A percentile compares a stretch with the other conserved stretches of the same genome.
phyloP scores from a whole-genome alignment of 805 yeast genomes.

The Maudiozyma bulderi region DNA sequence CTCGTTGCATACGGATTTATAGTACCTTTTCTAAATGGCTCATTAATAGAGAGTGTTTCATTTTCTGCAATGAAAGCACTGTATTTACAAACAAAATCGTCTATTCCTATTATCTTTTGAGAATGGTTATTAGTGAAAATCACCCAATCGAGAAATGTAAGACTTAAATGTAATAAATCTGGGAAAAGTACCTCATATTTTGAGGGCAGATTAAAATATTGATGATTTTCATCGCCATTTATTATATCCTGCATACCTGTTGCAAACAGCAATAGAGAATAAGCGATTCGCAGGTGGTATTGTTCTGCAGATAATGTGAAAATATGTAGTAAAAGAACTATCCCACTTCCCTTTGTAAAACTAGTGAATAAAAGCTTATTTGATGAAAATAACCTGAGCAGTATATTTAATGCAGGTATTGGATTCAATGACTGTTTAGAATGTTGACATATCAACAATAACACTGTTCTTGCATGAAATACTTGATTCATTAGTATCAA shows the following conservation, averaged over 20 bases:
- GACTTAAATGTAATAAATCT: slow-evolving; percentile 33
- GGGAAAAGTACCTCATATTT: neutral
- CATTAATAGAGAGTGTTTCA: neutral
- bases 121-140: neutral
- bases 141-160: slow-evolving; percentile 31
- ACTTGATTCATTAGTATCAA: slow-evolving; percentile 37
- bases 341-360: slow-evolving; percentile 41
- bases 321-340: slow-evolving; percentile 37
- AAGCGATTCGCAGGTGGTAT: slow-evolving; percentile 35
- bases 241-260: slow-evolving; percentile 5
- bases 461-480: slow-evolving; percentile 58
- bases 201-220: neutral
- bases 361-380: slow-evolving; percentile 39
- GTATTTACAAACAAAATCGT: neutral
- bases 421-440: slow-evolving; percentile 17
- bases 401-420: slow-evolving; percentile 30
- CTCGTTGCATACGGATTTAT: neutral
- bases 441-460: slow-evolving; percentile 36
- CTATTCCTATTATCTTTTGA: neutral
- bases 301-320: slow-evolving; percentile 28
- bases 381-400: slow-evolving; percentile 41
- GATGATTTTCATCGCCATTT: neutral
- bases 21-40: neutral
- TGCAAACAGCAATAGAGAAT: slow-evolving; percentile 35
- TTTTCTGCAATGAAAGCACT: neutral